Conservation (phyloP, 1,284 basidiomycete species). For the Coniferiporia weirii region DNA sequence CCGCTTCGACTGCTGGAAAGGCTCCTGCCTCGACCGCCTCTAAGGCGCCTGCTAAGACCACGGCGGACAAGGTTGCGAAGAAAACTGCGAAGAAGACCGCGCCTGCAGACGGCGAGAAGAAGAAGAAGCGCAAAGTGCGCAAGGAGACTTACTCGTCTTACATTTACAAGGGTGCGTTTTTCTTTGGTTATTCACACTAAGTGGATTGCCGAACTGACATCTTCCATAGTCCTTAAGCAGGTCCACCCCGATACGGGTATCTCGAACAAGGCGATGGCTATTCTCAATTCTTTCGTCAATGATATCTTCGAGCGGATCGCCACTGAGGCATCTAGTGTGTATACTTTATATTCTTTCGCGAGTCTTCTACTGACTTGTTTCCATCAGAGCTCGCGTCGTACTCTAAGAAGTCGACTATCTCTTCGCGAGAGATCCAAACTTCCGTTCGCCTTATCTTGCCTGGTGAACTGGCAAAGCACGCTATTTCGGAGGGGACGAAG, state of each 20-base stretch:
- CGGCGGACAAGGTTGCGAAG: conserved; percentile 61
- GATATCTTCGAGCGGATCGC: conserved; percentile 56
- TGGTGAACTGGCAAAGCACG: conserved; percentile 63
- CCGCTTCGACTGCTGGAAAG: conserved; percentile 78
- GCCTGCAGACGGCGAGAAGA: conserved; percentile 52
- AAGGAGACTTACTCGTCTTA: conserved; percentile 94
- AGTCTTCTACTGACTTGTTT: conserved; percentile 18
- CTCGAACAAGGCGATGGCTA: conserved; percentile 55
- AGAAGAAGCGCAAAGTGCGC: conserved; percentile 86
- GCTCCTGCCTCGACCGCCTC: conserved; percentile 70
- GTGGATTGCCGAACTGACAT: neutral
- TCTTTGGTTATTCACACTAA: neutral
- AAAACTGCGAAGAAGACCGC: conserved; percentile 71
- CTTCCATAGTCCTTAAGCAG: conserved; percentile 37
- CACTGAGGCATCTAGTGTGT: conserved; percentile 44
- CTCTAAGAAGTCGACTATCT: conserved; percentile 58
- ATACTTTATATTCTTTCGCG: conserved; percentile 18
- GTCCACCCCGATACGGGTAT: conserved; percentile 59
- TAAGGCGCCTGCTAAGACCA: conserved; percentile 74
- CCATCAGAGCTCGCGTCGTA: conserved; percentile 43
- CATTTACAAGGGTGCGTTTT: conserved; percentile 82
- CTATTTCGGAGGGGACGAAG: conserved; percentile 54
- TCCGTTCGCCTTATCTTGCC: conserved; percentile 53
- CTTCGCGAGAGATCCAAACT: conserved; percentile 55
- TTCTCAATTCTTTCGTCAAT: conserved; percentile 50